These are phyloP conservation scores for Trametes cubensis DNA, from an alignment of 768 basidiomycete genomes.

Conservation along the genomic window DNA sequence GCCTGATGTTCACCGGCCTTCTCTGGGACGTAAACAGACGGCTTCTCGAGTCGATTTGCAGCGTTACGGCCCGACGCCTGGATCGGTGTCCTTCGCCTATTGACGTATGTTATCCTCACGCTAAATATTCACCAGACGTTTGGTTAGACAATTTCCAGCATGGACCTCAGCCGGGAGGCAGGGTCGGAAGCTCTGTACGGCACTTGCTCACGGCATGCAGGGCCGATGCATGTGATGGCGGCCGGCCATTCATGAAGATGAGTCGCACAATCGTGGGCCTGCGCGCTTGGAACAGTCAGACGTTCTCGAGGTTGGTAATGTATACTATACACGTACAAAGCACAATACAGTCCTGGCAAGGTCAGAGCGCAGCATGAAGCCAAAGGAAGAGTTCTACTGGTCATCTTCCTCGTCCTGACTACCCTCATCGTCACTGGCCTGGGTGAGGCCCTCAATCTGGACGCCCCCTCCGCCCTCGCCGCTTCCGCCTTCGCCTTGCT, in stretches of 20 bases:
- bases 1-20: slow-evolving; percentile 5
- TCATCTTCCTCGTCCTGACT: slow-evolving; percentile 34
- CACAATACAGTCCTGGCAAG: not conserved
- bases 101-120: not conserved
- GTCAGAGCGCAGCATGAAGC: not conserved
- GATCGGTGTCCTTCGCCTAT: not conserved
- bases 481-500: slow-evolving; percentile 30
- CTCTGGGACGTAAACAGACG: not conserved
- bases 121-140: not conserved
- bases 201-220: too few relatives aligned
- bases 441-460: slow-evolving; percentile 58
- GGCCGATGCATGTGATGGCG: too few relatives aligned
- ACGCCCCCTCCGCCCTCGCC: slow-evolving; percentile 22
- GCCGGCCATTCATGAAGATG: too few relatives aligned
- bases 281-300: slow-evolving; percentile 3
- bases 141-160: too few relatives aligned
- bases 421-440: slow-evolving; percentile 32
- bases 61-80: not conserved
- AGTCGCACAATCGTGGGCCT: not conserved
- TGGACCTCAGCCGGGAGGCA: too few relatives aligned
- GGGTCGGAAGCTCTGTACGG: too few relatives aligned
- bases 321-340: slow-evolving; percentile 22
- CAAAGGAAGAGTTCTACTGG: slow-evolving; percentile 26
- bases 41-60: slow-evolving; percentile 6
- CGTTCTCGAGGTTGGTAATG: not conserved